Evolutionary conservation across 257 asterid species (phyloP).

Genomic region (Gentiana macrophylla): DNA sequence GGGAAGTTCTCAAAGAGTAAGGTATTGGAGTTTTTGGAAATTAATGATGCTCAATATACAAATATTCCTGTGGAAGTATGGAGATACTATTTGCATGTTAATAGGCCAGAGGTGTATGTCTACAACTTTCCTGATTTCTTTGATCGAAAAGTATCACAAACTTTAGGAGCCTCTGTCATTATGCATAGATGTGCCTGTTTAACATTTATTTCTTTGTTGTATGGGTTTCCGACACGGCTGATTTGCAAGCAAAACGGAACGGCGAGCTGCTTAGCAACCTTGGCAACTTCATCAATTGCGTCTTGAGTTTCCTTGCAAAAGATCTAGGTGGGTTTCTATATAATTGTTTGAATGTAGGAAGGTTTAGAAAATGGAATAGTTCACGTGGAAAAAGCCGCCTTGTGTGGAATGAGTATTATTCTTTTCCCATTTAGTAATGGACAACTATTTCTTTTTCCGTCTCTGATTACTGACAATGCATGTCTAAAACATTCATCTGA

Average conservation of each 20-base stretch:
- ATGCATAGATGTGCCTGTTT: too few species aligned
- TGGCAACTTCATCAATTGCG: slow-evolving; percentile 86
- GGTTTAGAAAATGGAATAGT: too few species aligned
- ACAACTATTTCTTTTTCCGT: not conserved
- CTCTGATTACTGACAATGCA: not conserved
- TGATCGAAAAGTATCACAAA: too few species aligned
- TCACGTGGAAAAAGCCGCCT: too few species aligned
- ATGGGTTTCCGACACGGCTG: slow-evolving; percentile 88
- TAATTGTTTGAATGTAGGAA: too few species aligned
- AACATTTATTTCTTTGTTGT: not conserved
- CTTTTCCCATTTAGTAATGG: too few species aligned
- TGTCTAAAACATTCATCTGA: not conserved
- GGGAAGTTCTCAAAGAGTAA: slow-evolving; percentile 94
- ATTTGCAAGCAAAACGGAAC: slow-evolving; percentile 87
- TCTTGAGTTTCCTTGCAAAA: slow-evolving; percentile 86
- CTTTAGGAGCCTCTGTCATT: too few species aligned
- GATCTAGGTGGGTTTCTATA: slow-evolving; percentile 46
- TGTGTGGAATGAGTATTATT: too few species aligned
- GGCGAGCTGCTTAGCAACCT: slow-evolving; percentile 75
- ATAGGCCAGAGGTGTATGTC: slow-evolving; percentile 81
- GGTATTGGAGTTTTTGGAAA: slow-evolving; percentile 91
- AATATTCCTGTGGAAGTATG: slow-evolving; percentile 92
- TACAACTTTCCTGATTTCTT: too few species aligned
- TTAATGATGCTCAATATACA: slow-evolving; percentile 73
- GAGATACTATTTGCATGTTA: slow-evolving; percentile 90